Conservation (phyloP, 2,329 filamentous ascomycete species). For the Fusarium acutatum region DNA sequence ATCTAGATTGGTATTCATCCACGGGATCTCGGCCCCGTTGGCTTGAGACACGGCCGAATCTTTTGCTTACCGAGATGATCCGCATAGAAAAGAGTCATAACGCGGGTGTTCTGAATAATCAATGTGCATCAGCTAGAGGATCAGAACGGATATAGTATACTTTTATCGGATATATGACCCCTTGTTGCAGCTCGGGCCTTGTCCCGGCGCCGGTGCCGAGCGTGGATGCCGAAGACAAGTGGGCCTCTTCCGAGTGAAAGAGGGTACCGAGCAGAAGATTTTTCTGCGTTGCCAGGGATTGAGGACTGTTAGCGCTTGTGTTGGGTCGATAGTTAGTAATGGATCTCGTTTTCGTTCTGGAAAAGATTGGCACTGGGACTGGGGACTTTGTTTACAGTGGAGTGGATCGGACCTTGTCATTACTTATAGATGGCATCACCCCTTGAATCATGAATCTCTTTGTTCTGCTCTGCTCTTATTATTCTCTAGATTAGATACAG, state of each 20-base stretch:
- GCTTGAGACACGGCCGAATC: constrained; percentile 10
- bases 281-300: constrained; percentile 26
- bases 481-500: background rate
- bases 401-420: background rate
- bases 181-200: background rate
- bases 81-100: constrained; percentile 5
- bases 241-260: constrained; percentile 10
- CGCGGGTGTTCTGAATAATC: background rate
- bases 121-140: background rate
- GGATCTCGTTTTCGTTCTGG: background rate
- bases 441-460: constrained; percentile 10
- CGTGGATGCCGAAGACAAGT: constrained; percentile 33
- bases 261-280: constrained; percentile 6
- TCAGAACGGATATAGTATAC: constrained; percentile 21
- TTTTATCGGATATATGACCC: constrained; percentile 20
- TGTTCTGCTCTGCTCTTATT: background rate
- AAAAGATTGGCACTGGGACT: constrained; percentile 16
- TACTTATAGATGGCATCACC: constrained; percentile 34
- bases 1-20: background rate
- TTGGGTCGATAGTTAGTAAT: constrained; percentile 22
- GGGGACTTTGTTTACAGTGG: background rate
- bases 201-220: constrained; percentile 29
- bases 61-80: constrained; percentile 15
- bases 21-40: constrained; percentile 28
- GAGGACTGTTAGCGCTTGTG: background rate